A percentile compares a stretch with the other conserved stretches of the same genome.
Evolutionary conservation across 768 basidiomycete genomes (phyloP).

Genomic region (Coprinopsis strossmayeri): DNA sequence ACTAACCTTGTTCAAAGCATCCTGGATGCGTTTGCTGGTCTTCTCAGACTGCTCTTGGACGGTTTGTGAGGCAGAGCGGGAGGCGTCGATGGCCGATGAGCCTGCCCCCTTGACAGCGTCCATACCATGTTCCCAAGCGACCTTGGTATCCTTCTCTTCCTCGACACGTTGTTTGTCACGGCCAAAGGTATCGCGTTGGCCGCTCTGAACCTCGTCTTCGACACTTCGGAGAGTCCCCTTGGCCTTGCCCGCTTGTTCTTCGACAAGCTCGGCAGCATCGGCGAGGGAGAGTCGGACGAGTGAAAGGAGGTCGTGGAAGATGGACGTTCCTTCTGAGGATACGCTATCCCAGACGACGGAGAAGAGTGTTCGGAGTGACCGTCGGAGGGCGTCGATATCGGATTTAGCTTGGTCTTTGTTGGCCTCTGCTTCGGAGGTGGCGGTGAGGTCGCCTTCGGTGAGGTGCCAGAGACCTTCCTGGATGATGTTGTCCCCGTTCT

Average conservation of each 20-base stretch:
- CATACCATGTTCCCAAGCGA: conserved; percentile 61
- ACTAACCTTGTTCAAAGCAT: conserved; percentile 47
- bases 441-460: conserved; percentile 42
- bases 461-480: conserved; percentile 67
- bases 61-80: conserved; percentile 35
- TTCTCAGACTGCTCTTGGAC: conserved; percentile 39
- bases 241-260: conserved; percentile 41
- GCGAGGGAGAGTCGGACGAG: conserved; percentile 59
- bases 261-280: conserved; percentile 56
- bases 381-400: conserved; percentile 45
- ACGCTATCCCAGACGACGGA: conserved; percentile 47
- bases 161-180: conserved; percentile 44
- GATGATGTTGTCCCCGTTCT: conserved; percentile 61
- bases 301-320: conserved; percentile 59
- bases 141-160: conserved; percentile 42
- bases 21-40: conserved; percentile 36
- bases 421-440: conserved; percentile 27
- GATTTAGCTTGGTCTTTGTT: conserved; percentile 38
- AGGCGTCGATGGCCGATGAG: conserved; percentile 46
- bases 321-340: conserved; percentile 43
- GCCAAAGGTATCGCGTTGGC: conserved; percentile 53
- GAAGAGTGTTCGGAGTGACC: conserved; percentile 44
- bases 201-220: conserved; percentile 54
- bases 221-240: conserved; percentile 48
- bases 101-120: conserved; percentile 57